These are phyloP conservation scores for Tothia fuscella DNA, from an alignment of 2,329 filamentous ascomycete genomes.

Conservation along the genomic window DNA sequence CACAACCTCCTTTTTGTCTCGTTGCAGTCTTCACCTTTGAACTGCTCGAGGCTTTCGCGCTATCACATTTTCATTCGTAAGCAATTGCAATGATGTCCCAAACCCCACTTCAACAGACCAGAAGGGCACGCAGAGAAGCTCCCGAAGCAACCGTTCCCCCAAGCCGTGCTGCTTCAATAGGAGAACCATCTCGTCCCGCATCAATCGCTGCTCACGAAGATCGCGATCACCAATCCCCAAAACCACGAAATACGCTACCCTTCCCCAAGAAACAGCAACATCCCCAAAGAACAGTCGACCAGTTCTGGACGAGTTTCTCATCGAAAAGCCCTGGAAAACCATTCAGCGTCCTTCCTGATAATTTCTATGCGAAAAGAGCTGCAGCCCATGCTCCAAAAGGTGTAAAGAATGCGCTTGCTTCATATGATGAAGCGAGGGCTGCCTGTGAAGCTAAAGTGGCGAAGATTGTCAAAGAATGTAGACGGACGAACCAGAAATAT, in stretches of 20 bases:
- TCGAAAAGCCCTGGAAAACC: constrained; percentile 62
- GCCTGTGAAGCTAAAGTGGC: constrained; percentile 52
- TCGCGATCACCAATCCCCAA: background rate
- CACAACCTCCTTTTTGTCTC: background rate
- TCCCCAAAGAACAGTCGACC: constrained; percentile 55
- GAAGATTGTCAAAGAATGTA: constrained; percentile 51
- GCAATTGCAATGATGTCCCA: background rate
- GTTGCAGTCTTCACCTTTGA: background rate
- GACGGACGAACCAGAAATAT: constrained; percentile 73
- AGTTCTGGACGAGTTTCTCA: constrained; percentile 60
- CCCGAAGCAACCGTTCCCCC: constrained; percentile 4
- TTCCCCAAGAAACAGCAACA: constrained; percentile 28
- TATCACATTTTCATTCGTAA: background rate
- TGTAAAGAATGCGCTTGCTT: constrained; percentile 48
- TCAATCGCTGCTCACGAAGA: background rate
- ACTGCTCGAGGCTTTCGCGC: too few species aligned
- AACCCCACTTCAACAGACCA: background rate
- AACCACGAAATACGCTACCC: background rate
- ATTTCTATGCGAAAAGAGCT: constrained; percentile 46
- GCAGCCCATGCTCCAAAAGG: constrained; percentile 43
- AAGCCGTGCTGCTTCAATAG: constrained; percentile 3
- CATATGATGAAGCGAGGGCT: constrained; percentile 59
- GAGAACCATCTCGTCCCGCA: constrained; percentile 2
- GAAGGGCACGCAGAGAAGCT: constrained; percentile 3
- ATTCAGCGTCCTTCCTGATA: constrained; percentile 58